Percentiles rank a stretch among this genome's conserved stretches.
Evolutionary conservation across 1,139 yeast species (phyloP).

Genomic region (Debaryomyces subglobosus): DNA sequence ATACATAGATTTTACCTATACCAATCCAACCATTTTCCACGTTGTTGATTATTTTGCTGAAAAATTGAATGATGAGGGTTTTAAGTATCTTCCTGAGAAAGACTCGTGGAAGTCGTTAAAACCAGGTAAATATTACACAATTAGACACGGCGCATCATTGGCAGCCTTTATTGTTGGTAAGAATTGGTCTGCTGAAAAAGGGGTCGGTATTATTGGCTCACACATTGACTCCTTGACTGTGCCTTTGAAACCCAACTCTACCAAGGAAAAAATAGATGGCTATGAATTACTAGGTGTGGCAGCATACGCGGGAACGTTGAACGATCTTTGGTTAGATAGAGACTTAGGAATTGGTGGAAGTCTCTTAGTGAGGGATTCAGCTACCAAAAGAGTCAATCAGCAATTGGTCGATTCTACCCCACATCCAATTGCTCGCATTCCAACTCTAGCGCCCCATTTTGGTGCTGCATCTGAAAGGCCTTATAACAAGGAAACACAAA

Average conservation of each 20-base stretch:
- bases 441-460: constrained; percentile 68
- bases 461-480: constrained; percentile 55
- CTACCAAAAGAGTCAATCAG: constrained; percentile 36
- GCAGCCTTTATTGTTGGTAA: constrained; percentile 62
- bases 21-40: constrained; percentile 66
- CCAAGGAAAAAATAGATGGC: constrained; percentile 52
- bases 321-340: constrained; percentile 63
- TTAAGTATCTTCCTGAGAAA: constrained; percentile 55
- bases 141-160: constrained; percentile 57
- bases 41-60: constrained; percentile 50
- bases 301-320: constrained; percentile 64
- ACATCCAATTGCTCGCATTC: constrained; percentile 65
- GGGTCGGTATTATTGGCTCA: constrained; percentile 61
- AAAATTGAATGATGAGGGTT: constrained; percentile 52
- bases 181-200: constrained; percentile 57
- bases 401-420: constrained; percentile 60
- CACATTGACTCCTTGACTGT: constrained; percentile 65
- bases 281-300: constrained; percentile 68
- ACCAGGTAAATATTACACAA: constrained; percentile 57
- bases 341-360: constrained; percentile 72
- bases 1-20: constrained; percentile 60
- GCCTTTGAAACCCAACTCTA: constrained; percentile 59
- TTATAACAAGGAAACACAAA: constrained; percentile 61
- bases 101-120: constrained; percentile 43
- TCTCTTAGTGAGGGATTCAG: constrained; percentile 43